A percentile compares a stretch with the other conserved stretches of the same genome.
Evolutionary conservation across 2,329 filamentous ascomycete genomes (phyloP).

Genomic region (Ilyonectria robusta): DNA sequence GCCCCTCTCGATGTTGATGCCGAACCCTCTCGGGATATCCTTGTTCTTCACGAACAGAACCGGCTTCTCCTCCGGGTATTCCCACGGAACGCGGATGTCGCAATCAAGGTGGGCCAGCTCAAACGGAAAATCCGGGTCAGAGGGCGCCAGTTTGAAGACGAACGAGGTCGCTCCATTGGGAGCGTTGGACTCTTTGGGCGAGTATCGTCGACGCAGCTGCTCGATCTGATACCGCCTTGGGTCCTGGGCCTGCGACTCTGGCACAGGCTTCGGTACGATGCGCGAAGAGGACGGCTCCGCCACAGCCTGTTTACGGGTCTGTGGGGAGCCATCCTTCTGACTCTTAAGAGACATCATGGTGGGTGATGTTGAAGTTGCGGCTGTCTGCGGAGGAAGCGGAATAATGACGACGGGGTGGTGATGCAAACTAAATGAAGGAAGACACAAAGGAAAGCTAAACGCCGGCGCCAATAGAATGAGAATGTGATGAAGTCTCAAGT

Average conservation of each 20-base stretch:
- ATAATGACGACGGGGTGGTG: slow-evolving; percentile 18
- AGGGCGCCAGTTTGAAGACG: slow-evolving; percentile 76
- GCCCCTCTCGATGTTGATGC: slow-evolving; percentile 82
- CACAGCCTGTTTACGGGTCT: slow-evolving; percentile 63
- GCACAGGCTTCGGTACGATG: slow-evolving; percentile 75
- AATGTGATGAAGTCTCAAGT: neutral
- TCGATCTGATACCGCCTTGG: slow-evolving; percentile 82
- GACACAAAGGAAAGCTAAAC: slow-evolving; percentile 28
- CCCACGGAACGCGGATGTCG: slow-evolving; percentile 73
- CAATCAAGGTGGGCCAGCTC: slow-evolving; percentile 80
- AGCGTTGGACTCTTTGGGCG: slow-evolving; percentile 60
- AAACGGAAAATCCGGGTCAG: slow-evolving; percentile 88
- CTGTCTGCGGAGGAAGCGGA: slow-evolving; percentile 24
- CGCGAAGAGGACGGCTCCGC: slow-evolving; percentile 60
- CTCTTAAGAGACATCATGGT: slow-evolving; percentile 58
- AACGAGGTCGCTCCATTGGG: slow-evolving; percentile 69
- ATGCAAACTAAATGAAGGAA: slow-evolving; percentile 12
- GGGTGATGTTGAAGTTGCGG: slow-evolving; percentile 18
- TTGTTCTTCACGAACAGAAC: slow-evolving; percentile 76
- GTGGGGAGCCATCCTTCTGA: slow-evolving; percentile 47
- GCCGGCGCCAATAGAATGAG: slow-evolving; percentile 3
- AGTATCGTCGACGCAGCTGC: slow-evolving; percentile 79
- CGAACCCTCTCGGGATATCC: slow-evolving; percentile 79
- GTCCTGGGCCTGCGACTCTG: slow-evolving; percentile 74
- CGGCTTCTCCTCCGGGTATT: slow-evolving; percentile 73